A percentile compares a stretch with the other conserved stretches of the same genome.
phyloP scores from a whole-genome alignment of 1,284 basidiomycete species.

The Cutaneotrichosporon curvatum region DNA sequence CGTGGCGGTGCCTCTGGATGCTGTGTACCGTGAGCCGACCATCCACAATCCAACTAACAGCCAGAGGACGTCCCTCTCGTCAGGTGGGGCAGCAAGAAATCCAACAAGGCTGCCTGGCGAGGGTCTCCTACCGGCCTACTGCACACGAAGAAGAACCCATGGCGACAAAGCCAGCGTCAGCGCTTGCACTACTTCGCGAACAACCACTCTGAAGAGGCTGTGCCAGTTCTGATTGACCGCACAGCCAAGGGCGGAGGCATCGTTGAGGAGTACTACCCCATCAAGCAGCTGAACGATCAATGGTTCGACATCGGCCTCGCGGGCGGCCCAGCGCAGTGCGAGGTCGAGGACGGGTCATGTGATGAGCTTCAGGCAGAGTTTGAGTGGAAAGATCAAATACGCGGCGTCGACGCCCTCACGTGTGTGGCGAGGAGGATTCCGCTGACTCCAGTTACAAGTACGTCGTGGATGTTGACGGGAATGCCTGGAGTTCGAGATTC shows the following conservation, averaged over 20 bases:
- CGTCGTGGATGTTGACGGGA: conserved; percentile 48
- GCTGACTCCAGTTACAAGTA: conserved; percentile 36
- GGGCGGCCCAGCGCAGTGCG: conserved; percentile 38
- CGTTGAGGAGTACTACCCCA: conserved; percentile 13
- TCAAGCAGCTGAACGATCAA: conserved; percentile 24
- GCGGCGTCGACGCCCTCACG: background rate
- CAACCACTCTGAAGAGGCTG: conserved; percentile 15
- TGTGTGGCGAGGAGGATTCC: too few relatives aligned
- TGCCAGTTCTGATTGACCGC: conserved; percentile 19
- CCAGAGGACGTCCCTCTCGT: conserved; percentile 2
- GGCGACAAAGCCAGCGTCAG: conserved; percentile 45
- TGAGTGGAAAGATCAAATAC: conserved; percentile 33
- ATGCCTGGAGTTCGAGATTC: conserved; percentile 47
- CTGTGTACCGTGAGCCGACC: conserved; percentile 15
- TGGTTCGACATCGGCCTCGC: conserved; percentile 38
- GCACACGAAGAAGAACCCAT: conserved; percentile 38
- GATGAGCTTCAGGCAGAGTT: conserved; percentile 37
- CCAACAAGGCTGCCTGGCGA: conserved; percentile 41
- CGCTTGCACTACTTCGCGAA: conserved; percentile 40
- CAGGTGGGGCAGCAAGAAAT: conserved; percentile 41
- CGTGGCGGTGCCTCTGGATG: conserved; percentile 33
- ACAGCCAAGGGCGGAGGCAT: conserved; percentile 4
- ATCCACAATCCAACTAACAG: too few relatives aligned
- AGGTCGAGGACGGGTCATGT: conserved; percentile 41
- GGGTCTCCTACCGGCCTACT: conserved; percentile 47